Base-by-base conservation (phyloP, 2,329 filamentous ascomycete species). In the Penicillium sp. region DNA sequence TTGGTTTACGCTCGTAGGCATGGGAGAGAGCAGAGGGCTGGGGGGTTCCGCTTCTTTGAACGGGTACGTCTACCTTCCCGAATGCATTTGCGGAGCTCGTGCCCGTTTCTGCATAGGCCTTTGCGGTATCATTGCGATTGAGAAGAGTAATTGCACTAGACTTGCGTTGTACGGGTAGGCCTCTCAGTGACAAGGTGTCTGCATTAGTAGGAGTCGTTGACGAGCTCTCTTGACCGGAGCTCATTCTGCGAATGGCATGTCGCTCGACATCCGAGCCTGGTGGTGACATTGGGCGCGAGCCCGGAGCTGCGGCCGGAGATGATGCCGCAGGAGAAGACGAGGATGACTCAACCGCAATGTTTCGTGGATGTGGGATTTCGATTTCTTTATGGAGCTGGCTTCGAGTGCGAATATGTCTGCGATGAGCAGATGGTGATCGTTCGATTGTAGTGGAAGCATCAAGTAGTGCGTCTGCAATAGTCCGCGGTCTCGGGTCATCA, bases 371-470 rank as follows among this genome's bases (percentile, higher is more conserved):
- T 50, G 68, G 63, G 9, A 61, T 47, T 24, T 64, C 70, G 15
- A 64, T 64, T 42, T 74, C 76, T 57, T 75, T 78, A 26, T 76
- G 78, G 35, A 74, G 72, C 56, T 80, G 78, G 62, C 71, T 80
- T 65, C 77, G 77, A 28, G 75, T 73, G 56, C 76, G 76, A 15
- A 76, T 69, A 50, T 78, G 73, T 60, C 72, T 81, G 54, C 79
- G 79, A 47, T 75, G 73, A 45, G 86, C 80, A 8, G 86, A 77
- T 0, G 88, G 82, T 4, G 62, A 62, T 66, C 90, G 88, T 71
- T 94, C 90, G 65, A 95, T 92, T 0, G 91, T 93, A 80, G 92
- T 93, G 0, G 93, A 96, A 7, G 95, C 95, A 76, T 98, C 95
- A 33, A 96, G 83, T 17, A 98, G 82, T 6, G 95, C 95, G 77